Base-by-base conservation (phyloP, 139 green algal species). In the Chlorokybus atmophyticus region DNA sequence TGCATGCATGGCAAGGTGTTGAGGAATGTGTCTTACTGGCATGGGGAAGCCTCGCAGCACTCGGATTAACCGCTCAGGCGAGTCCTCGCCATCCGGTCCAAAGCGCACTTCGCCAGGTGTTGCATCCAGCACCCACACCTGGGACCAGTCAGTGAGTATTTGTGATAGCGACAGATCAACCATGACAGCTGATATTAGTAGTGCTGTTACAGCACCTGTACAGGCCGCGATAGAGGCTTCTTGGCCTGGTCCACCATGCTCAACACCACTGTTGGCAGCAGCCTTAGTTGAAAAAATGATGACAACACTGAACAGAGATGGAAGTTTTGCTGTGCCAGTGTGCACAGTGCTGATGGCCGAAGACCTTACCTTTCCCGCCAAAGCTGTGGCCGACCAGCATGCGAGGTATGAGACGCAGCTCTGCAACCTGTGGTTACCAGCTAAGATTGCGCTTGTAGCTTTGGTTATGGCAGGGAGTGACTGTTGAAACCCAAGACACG, bases 381-480 rank as follows among this genome's bases (percentile, higher is more conserved):
- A 95, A 95, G 5, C 64, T 83, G 64, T 96, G 88, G 4, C 88
- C 88, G 21, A 96, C 79, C 23, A 96, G 73, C 47, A 91, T 62
- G 40, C 74, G 57, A 0, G 87, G 87, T 62, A 93, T 94, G 2
- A 95, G 56, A 29, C 79, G 79, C 29, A 94, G 79, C 32, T 73
- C 32, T n/a, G 4, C 59, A 4, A 63, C 61, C 57, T 25, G 55
- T n/a, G 26, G 47, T 54, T 19, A 30, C 17, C 28, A 50, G 14
- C 14, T 42, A 17, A 50, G 17, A 50, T 19, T 35, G 21, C 21
- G 23, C 48, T 55, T 14, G 14, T 35, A 17, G 14, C 28, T 55
- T 19, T 55, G 21, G 17, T 55, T 19, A 55, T 55, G 23, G 14
- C 14, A 30, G 17, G 7, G 44, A 10, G 44, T 53, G n/a, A 7